Conservation (phyloP, 192 early-diverging fungal species). For the Paraglomus brasilianum region DNA sequence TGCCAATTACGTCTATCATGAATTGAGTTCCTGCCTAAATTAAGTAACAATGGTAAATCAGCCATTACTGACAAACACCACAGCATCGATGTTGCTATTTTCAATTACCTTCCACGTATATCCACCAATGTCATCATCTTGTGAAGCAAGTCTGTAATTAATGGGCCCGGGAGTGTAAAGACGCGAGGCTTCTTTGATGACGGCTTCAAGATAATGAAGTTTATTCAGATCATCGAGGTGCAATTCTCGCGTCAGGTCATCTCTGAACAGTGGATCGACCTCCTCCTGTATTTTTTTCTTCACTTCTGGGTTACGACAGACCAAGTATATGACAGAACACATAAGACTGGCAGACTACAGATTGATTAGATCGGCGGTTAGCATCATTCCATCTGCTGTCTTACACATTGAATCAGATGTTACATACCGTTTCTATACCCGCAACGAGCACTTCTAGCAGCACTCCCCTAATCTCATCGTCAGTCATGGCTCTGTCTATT, state of each 20-base stretch:
- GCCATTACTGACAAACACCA: too few species aligned
- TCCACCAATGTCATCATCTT: background rate
- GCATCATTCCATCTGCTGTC: background rate
- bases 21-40: too few species aligned
- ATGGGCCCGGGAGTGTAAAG: background rate
- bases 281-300: constrained; percentile 8
- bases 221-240: constrained; percentile 11
- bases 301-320: constrained; percentile 10
- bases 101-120: background rate
- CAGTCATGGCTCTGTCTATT: constrained; percentile 1
- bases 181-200: constrained; percentile 24
- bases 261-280: background rate
- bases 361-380: background rate
- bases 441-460: constrained; percentile 12
- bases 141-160: too few species aligned
- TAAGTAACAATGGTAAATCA: too few species aligned
- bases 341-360: constrained; percentile 16
- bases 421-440: constrained; percentile 22
- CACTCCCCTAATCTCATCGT: constrained; percentile 20
- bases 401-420: background rate
- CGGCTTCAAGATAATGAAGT: constrained; percentile 24
- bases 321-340: constrained; percentile 23
- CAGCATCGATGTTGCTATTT: too few species aligned
- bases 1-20: background rate
- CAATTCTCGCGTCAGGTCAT: background rate